Evolutionary conservation across 768 basidiomycete genomes (phyloP).

Genomic region (Lactifluus rugatus): DNA sequence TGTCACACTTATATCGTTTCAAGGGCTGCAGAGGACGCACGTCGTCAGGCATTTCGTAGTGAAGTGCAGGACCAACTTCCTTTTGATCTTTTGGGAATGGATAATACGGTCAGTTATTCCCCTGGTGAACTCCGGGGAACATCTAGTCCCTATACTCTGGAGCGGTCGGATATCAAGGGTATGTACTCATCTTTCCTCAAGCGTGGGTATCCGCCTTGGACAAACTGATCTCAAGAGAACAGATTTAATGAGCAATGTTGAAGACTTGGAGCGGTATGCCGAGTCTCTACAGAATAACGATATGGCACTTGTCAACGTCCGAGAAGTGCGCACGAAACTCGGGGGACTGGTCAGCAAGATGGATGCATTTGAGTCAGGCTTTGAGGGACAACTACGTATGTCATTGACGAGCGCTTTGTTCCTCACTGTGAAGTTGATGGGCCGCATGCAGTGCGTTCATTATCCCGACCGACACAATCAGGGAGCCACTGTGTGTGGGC

Average conservation of each 20-base stretch:
- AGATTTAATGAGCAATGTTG: slow-evolving; percentile 54
- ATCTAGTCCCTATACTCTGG: slow-evolving; percentile 44
- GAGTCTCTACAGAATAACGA: slow-evolving; percentile 33
- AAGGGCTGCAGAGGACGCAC: slow-evolving; percentile 67
- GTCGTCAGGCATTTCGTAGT: slow-evolving; percentile 72
- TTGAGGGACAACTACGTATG: slow-evolving; percentile 78
- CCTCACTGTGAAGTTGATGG: neutral
- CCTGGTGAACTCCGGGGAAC: slow-evolving; percentile 52
- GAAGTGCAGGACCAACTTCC: slow-evolving; percentile 81
- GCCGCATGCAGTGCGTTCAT: slow-evolving; percentile 50
- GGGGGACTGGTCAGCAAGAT: slow-evolving; percentile 66
- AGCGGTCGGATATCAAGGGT: slow-evolving; percentile 65
- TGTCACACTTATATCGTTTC: neutral
- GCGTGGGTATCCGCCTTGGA: neutral
- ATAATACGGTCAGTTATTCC: slow-evolving; percentile 70
- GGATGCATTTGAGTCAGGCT: slow-evolving; percentile 67
- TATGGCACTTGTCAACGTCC: slow-evolving; percentile 42
- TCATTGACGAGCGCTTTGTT: neutral
- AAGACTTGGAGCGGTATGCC: slow-evolving; percentile 52
- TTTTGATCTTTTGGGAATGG: slow-evolving; percentile 73
- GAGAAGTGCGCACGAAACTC: slow-evolving; percentile 49
- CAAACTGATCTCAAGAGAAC: neutral
- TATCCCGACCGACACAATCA: slow-evolving; percentile 56
- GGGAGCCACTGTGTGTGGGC: slow-evolving; percentile 55
- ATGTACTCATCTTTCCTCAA: slow-evolving; percentile 21